Percentiles rank a stretch among this genome's conserved stretches.
Evolutionary conservation across 108 stramenopile genomes (phyloP).

Genomic region (Schizochytrium sp.): DNA sequence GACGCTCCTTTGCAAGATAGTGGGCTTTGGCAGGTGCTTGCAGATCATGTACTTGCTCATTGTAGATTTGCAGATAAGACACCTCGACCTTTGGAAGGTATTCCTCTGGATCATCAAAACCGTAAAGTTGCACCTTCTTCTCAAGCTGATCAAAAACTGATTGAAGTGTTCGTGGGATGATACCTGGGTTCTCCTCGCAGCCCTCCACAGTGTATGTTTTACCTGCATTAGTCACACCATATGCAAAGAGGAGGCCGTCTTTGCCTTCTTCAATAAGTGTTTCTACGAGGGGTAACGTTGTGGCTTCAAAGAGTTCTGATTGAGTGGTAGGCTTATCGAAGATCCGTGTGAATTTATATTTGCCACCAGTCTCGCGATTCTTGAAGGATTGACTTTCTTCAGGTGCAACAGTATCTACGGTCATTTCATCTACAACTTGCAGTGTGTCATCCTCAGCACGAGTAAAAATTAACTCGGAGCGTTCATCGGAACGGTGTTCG

Average conservation of each 20-base stretch:
- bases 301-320: conserved; percentile 64
- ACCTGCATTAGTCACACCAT: conserved; percentile 98
- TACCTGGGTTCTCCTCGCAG: conserved; percentile 64
- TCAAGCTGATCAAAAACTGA: conserved; percentile 79
- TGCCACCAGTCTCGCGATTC: conserved; percentile 59
- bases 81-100: conserved; percentile 71
- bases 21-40: conserved; percentile 72
- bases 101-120: conserved; percentile 69
- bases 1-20: neutral
- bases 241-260: conserved; percentile 87
- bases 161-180: conserved; percentile 73
- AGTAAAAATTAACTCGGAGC: neutral
- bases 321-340: conserved; percentile 67
- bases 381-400: conserved; percentile 55
- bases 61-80: conserved; percentile 97
- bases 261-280: conserved; percentile 63
- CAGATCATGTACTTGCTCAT: conserved; percentile 93
- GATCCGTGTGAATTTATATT: conserved; percentile 69
- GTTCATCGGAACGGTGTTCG: neutral
- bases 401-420: conserved; percentile 55
- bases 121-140: neutral
- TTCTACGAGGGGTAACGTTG: conserved; percentile 68
- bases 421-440: conserved; percentile 35
- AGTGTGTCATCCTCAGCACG: conserved; percentile 38
- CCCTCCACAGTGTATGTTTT: conserved; percentile 98